Conservation (phyloP, 495 filamentous ascomycete genomes). For the Eremomyces bilateralis region DNA sequence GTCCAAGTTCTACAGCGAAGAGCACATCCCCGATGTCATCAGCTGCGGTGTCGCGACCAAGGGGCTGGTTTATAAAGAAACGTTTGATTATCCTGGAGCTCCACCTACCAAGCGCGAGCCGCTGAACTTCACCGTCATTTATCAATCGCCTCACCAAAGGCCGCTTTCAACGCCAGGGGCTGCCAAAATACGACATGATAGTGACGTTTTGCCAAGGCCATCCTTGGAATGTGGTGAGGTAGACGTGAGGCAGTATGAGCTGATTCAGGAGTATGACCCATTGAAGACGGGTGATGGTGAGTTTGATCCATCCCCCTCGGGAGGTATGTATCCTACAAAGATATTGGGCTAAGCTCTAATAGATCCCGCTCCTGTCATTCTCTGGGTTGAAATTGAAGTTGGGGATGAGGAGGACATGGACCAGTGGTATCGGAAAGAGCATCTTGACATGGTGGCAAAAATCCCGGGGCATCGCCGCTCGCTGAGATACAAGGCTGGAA, state of each 20-base stretch:
- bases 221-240: neutral
- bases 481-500: neutral
- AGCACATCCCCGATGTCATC: neutral
- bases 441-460: neutral
- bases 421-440: neutral
- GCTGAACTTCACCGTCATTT: neutral
- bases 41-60: neutral
- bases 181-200: neutral
- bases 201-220: neutral
- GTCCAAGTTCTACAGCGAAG: neutral
- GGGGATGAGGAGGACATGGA: neutral
- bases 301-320: neutral
- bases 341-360: neutral
- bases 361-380: neutral
- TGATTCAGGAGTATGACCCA: slow-evolving; percentile 1
- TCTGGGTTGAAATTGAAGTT: neutral
- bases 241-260: neutral
- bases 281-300: neutral
- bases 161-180: neutral
- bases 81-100: neutral
- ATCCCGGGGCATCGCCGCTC: neutral
- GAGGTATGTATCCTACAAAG: too few relatives aligned
- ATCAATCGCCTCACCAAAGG: neutral
- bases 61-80: neutral
- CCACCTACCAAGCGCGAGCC: neutral